Percentiles rank a stretch among this genome's conserved stretches.
phyloP scores from a whole-genome alignment of 257 asterid genomes.

The Buddleja alternifolia region DNA sequence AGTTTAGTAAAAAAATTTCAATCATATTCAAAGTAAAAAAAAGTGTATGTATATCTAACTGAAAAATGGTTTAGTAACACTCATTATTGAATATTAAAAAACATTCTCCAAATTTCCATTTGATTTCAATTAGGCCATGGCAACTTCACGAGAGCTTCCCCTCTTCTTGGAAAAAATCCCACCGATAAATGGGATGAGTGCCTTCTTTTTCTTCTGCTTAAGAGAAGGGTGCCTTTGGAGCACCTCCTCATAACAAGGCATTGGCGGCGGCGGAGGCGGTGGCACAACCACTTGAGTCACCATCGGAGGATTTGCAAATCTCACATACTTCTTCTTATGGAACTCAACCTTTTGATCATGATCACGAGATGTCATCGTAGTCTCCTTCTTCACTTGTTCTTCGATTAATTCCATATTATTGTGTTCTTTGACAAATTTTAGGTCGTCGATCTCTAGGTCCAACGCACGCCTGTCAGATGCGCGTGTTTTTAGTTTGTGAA shows the following conservation, averaged over 20 bases:
- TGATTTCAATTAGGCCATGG: constrained; percentile 28
- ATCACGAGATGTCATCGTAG: neutral
- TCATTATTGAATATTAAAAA: constrained; percentile 18
- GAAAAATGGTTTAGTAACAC: constrained; percentile 1
- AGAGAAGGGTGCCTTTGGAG: constrained; percentile 70
- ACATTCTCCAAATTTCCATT: neutral
- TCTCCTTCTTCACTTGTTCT: constrained; percentile 29
- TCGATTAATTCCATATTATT: constrained; percentile 22
- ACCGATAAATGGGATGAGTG: constrained; percentile 47
- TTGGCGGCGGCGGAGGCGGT: constrained; percentile 27
- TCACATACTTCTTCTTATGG: constrained; percentile 69
- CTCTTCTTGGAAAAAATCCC: constrained; percentile 51
- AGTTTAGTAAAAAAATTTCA: too few species aligned
- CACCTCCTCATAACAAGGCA: constrained; percentile 27
- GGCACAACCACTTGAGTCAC: constrained; percentile 40
- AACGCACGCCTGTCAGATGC: constrained; percentile 18
- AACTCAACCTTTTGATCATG: constrained; percentile 32
- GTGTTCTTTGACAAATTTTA: constrained; percentile 48
- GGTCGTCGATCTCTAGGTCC: constrained; percentile 47
- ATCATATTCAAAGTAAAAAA: too few species aligned
- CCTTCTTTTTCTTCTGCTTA: constrained; percentile 63
- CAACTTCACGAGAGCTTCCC: constrained; percentile 34
- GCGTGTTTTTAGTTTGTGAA: constrained; percentile 42
- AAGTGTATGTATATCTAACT: too few species aligned
- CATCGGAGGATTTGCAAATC: constrained; percentile 57